Evolutionary conservation across 495 filamentous ascomycete genomes (phyloP).

Genomic region (Corynascus novoguineensis): DNA sequence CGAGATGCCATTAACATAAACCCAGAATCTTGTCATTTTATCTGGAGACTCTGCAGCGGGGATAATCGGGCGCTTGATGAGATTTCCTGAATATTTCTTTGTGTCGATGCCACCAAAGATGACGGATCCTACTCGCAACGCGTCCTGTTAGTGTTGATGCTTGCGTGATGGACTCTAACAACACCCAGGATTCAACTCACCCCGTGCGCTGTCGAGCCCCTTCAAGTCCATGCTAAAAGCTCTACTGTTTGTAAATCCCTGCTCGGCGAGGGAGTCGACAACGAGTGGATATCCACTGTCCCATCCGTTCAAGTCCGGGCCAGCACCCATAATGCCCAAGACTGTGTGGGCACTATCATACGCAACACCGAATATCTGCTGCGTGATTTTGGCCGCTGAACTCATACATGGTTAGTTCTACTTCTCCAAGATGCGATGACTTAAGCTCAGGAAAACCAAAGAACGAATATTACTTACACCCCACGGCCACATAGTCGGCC

Average conservation of each 20-base stretch:
- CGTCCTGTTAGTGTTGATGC: too few relatives aligned
- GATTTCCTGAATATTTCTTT: slow-evolving; percentile 67
- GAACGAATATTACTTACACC: slow-evolving; percentile 6
- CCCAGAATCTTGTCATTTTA: slow-evolving; percentile 17
- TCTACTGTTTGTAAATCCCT: slow-evolving; percentile 59
- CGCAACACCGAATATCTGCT: slow-evolving; percentile 42
- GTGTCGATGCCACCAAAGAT: slow-evolving; percentile 90
- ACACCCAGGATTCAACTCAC: too few relatives aligned
- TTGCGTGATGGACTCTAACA: too few relatives aligned
- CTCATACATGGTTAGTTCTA: neutral
- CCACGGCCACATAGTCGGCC: slow-evolving; percentile 27
- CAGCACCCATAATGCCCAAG: slow-evolving; percentile 72
- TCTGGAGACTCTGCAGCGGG: slow-evolving; percentile 22
- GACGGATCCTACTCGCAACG: slow-evolving; percentile 25
- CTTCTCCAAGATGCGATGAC: neutral
- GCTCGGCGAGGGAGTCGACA: slow-evolving; percentile 54
- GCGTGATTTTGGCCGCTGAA: slow-evolving; percentile 27
- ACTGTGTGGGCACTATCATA: slow-evolving; percentile 26
- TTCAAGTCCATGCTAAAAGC: slow-evolving; percentile 63
- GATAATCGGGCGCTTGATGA: slow-evolving; percentile 43
- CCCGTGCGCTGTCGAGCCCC: slow-evolving; percentile 42
- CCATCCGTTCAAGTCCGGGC: slow-evolving; percentile 45
- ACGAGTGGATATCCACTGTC: slow-evolving; percentile 55
- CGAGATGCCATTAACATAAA: slow-evolving; percentile 17
- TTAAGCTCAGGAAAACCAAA: neutral